Evolutionary conservation across 768 basidiomycete genomes (phyloP), one percentile per base, ranked within the genome.

Genomic region (Lentinula lateritia): DNA sequence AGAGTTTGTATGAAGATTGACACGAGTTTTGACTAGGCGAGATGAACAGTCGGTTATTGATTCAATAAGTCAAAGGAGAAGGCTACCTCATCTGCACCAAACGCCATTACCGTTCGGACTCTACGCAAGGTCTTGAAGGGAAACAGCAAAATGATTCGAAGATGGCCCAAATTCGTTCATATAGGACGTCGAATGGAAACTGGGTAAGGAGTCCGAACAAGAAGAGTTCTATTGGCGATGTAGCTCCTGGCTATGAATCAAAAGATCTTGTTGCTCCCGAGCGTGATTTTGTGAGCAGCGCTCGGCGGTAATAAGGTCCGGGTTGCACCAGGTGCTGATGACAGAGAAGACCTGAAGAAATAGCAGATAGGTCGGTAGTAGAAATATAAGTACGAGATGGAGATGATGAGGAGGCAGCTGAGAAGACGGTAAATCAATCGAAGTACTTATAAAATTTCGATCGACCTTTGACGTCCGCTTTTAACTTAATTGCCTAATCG

Each of bases 1-100:
- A 71, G 55, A 28, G 70, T 62, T 61, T 72, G 68, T 2, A 69
- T 58, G 53, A 71, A 72, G 38, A 72, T 73, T 16, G 72, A 66
- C 23, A 70, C 64, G 10, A 73, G 62, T 58, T 69, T 69, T 28
- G 67, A 56, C 67, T 69, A 15, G 56, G 38, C 18, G 20, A 38
- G 53, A 18, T 10, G 36, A 36, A 41, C 36, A 28, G 28, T 28
- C 28, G 28, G 28, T 28, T 28, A 28, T 28, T 28, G 28, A 28
- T 28, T 28, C 28, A 28, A 3, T 28, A 28, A 28, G 28, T 28
- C 28, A 28, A 28, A 28, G 28, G 3, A 3, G 3, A 28, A 28
- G 28, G 28, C 28, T 20, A 56, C 54, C 54, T 63, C 62, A 34
- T 63, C 61, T 62, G 60, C 32, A 12, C 61, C 61, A 48, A 63